Percentiles rank a stretch among this genome's conserved stretches.
phyloP scores from a whole-genome alignment of 192 early-diverging fungal genomes.

The Podila epicladia region DNA sequence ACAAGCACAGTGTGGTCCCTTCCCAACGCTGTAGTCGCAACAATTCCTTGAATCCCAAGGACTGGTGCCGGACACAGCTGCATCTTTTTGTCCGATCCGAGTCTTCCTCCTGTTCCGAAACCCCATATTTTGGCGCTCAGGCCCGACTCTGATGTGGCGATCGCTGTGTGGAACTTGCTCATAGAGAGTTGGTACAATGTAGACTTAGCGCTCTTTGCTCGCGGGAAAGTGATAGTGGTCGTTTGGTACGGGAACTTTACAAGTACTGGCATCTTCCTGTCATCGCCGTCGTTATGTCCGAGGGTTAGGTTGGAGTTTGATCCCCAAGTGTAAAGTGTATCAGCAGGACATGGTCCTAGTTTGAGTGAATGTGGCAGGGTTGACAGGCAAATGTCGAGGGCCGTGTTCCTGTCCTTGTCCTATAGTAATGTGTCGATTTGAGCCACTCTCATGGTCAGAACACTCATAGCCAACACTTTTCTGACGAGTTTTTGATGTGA shows the following conservation, averaged over 20 bases:
- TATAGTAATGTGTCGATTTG: conserved; percentile 34
- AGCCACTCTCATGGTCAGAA: conserved; percentile 1
- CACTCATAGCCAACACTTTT: neutral
- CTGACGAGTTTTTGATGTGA: neutral
- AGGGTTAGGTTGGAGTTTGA: conserved; percentile 74
- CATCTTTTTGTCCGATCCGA: conserved; percentile 74
- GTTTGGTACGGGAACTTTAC: conserved; percentile 55
- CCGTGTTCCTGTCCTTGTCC: conserved; percentile 58
- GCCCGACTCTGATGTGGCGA: conserved; percentile 58
- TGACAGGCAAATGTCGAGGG: conserved; percentile 51
- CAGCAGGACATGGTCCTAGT: conserved; percentile 31
- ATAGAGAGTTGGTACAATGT: conserved; percentile 54
- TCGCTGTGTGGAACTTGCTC: conserved; percentile 76
- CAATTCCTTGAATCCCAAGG: conserved; percentile 52
- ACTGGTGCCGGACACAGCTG: conserved; percentile 61
- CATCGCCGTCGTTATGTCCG: conserved; percentile 72
- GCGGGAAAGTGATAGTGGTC: conserved; percentile 38
- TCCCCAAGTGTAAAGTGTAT: conserved; percentile 78
- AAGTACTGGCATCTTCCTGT: conserved; percentile 70
- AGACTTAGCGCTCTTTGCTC: conserved; percentile 23
- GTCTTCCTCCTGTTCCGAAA: conserved; percentile 73
- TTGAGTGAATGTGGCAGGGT: conserved; percentile 32
- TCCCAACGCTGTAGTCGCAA: conserved; percentile 62
- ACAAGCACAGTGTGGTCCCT: conserved; percentile 77
- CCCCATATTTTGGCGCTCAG: conserved; percentile 65